These are phyloP conservation scores for Neurospora sp. DNA, from an alignment of 495 filamentous ascomycete genomes.

Conservation along the genomic window DNA sequence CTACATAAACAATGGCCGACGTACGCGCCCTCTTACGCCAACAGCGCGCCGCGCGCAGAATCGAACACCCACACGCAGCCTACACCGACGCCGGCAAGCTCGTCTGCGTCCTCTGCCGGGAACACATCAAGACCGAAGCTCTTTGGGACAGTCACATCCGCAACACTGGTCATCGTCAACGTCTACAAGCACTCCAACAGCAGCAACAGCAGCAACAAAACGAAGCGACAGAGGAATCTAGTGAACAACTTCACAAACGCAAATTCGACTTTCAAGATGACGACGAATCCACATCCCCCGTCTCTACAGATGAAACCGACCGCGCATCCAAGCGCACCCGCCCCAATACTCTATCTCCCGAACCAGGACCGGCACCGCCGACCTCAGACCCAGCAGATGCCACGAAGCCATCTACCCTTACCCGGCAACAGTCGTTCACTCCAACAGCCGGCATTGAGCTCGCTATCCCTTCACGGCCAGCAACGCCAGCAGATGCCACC, in stretches of 20 bases:
- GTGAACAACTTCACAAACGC: constrained; percentile 20
- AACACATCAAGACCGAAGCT: constrained; percentile 49
- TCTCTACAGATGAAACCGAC: constrained; percentile 10
- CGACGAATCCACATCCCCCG: constrained; percentile 22
- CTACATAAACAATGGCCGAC: constrained; percentile 55
- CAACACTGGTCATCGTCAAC: constrained; percentile 35
- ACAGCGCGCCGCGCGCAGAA: constrained; percentile 67
- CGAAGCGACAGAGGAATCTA: background rate
- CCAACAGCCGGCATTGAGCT: constrained; percentile 40
- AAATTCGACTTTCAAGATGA: constrained; percentile 30
- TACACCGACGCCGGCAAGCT: constrained; percentile 53
- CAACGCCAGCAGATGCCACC: constrained; percentile 32
- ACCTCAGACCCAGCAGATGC: background rate
- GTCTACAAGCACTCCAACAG: constrained; percentile 19
- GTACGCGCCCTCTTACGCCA: constrained; percentile 72
- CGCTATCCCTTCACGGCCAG: constrained; percentile 45
- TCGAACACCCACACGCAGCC: constrained; percentile 53
- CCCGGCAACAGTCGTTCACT: constrained; percentile 25
- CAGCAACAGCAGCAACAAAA: constrained; percentile 2
- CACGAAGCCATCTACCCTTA: too few relatives aligned
- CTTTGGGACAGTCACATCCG: constrained; percentile 51
- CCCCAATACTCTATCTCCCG: constrained; percentile 15
- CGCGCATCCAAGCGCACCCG: constrained; percentile 34
- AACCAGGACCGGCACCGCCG: constrained; percentile 11
- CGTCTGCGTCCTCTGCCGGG: constrained; percentile 48